Base-by-base conservation (phyloP, 2,329 filamentous ascomycete species). In the Colletotrichum eremochloae region DNA sequence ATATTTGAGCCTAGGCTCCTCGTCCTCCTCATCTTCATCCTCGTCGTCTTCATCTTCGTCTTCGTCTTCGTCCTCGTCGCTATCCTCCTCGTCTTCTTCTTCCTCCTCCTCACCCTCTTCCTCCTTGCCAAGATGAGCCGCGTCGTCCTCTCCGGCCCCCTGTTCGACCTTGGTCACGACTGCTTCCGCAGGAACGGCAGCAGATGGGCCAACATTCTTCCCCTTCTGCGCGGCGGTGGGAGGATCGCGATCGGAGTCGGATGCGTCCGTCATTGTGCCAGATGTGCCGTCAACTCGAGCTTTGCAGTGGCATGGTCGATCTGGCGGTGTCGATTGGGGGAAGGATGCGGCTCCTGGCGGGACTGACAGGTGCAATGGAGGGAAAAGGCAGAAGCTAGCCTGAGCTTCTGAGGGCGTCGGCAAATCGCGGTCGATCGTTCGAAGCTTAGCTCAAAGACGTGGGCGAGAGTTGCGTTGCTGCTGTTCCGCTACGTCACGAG, bases 1-100 rank as follows among this genome's bases (percentile, higher is more conserved):
- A 81, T 98, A 98, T 83, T 99, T 99, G 77, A 99, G 89, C 79
- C 92, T 93, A 38, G 96, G 97, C 82, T 98, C 96, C 24, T 98
- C 96, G 7, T 98, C 95, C 3, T 96, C 95, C 0, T 95, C 94
- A 0, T 97, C 94, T 0, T 93, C 91, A 0, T 93, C 92, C 0
- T 94, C 92, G 0, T 91, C 91, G 0, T 91, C 89, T 0, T 91
- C 89, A 0, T 90, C 89, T 0, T 90, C 88, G 0, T 86, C 86
- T 0, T 85, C 86, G 0, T 85, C 83, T 0, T 82, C 84, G 0
- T 83, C 84, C 0, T 84, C 84, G 0, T 84, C 85, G 0, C 85
- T 86, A 0, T 85, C 84, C 0, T 86, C 86, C 0, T 84, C 82
- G 0, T 82, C 82, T 0, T 81, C 81, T 0, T 82, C 80, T 0